A percentile compares a stretch with the other conserved stretches of the same genome.
Conservation (phyloP, 306 rosid genomes). For the Pterocarpus santalinus region DNA sequence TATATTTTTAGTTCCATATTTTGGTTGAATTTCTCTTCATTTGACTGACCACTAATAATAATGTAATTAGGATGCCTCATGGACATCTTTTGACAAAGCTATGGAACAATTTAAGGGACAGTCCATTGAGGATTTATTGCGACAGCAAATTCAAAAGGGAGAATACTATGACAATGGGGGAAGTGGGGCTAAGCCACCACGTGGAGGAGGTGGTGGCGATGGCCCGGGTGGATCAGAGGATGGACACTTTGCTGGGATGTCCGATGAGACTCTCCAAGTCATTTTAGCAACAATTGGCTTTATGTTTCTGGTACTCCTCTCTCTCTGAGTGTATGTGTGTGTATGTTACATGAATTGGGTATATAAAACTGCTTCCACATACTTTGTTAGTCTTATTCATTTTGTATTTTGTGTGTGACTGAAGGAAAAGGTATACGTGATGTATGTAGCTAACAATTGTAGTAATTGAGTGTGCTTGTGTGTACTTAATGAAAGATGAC, state of each 20-base stretch:
- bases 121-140: constrained; percentile 71
- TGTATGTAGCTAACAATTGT: constrained; percentile 14
- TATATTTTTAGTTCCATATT: constrained; percentile 15
- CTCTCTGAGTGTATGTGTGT: neutral
- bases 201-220: constrained; percentile 51
- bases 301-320: constrained; percentile 69
- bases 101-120: constrained; percentile 62
- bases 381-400: neutral
- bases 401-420: constrained; percentile 16
- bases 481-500: constrained; percentile 20
- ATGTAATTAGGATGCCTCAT: constrained; percentile 58
- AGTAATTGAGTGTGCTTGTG: constrained; percentile 1
- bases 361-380: neutral
- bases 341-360: neutral
- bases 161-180: constrained; percentile 57
- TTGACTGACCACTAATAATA: constrained; percentile 20
- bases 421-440: constrained; percentile 27
- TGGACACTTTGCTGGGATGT: constrained; percentile 57
- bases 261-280: constrained; percentile 77
- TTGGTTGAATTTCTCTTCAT: constrained; percentile 8
- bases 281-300: constrained; percentile 77
- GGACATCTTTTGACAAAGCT: constrained; percentile 61
- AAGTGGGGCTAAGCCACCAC: constrained; percentile 55
- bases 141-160: constrained; percentile 67
- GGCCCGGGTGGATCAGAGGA: constrained; percentile 70